These are phyloP conservation scores for Mallotus repandus DNA, from an alignment of 441 rosid species.

Conservation along the genomic window DNA sequence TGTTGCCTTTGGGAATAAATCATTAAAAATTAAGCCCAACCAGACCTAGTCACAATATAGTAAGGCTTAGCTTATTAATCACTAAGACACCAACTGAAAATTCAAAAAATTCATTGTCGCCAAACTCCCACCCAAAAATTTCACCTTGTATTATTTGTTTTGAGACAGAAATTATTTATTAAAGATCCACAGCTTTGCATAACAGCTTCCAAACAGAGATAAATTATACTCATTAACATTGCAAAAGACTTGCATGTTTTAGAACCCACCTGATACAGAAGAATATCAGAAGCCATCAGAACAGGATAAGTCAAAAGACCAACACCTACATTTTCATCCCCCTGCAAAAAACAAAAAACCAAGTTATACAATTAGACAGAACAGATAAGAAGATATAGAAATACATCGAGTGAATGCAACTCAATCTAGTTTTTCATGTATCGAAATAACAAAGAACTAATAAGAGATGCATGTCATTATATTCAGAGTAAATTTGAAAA, in stretches of 20 bases:
- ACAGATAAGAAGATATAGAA: background rate
- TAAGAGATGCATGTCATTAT: conserved; percentile 3
- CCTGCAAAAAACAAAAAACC: conserved; percentile 42
- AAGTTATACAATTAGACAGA: conserved; percentile 16
- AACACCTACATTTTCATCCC: conserved; percentile 76
- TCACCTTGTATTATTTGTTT: too few relatives aligned
- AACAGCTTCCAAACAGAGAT: conserved; percentile 11
- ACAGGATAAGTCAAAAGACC: conserved; percentile 87
- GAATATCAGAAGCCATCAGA: conserved; percentile 91
- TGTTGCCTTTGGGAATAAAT: too few relatives aligned
- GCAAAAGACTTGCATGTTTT: conserved; percentile 8
- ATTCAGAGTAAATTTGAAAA: conserved; percentile 8
- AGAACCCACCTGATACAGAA: conserved; percentile 71
- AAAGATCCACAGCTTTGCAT: background rate
- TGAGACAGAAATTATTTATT: background rate
- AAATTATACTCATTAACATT: background rate
- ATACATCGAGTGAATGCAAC: background rate
- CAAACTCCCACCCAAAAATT: too few relatives aligned
- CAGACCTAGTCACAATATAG: too few relatives aligned
- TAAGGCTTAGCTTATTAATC: too few relatives aligned
- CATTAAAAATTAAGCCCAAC: too few relatives aligned
- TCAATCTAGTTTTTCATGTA: background rate
- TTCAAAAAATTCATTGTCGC: too few relatives aligned
- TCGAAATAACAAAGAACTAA: background rate
- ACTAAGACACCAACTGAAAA: too few relatives aligned